phyloP scores from a whole-genome alignment of 192 early-diverging fungal species.

The Podila verticillata region DNA sequence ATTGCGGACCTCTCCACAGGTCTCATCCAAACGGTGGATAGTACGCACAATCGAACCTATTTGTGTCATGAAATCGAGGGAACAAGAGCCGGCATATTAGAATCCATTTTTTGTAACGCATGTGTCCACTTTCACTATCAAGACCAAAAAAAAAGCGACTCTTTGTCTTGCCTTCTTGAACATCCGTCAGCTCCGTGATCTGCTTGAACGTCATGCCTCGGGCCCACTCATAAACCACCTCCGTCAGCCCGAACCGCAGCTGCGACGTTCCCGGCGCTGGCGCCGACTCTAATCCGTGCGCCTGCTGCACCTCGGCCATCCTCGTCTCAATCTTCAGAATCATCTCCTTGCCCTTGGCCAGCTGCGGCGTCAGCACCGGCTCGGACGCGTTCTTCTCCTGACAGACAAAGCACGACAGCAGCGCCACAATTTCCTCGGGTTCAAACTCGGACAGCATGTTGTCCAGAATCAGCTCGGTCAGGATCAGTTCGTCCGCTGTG shows the following conservation, averaged over 20 bases:
- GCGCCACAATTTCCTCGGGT: constrained; percentile 92
- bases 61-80: background rate
- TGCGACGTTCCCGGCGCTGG: constrained; percentile 18
- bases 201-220: constrained; percentile 90
- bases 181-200: constrained; percentile 93
- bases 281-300: constrained; percentile 67
- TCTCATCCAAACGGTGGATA: constrained; percentile 94
- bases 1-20: constrained; percentile 86
- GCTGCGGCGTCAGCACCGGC: constrained; percentile 70
- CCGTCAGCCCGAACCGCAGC: constrained; percentile 88
- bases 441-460: constrained; percentile 91
- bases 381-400: constrained; percentile 85
- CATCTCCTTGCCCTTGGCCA: constrained; percentile 69
- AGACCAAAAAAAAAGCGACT: background rate
- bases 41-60: constrained; percentile 91
- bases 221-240: constrained; percentile 99
- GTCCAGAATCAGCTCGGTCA: constrained; percentile 95
- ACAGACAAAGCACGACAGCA: constrained; percentile 95
- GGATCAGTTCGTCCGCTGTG: constrained; percentile 91
- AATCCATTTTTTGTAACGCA: constrained; percentile 1
- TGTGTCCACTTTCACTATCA: background rate
- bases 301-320: constrained; percentile 78
- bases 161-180: constrained; percentile 81
- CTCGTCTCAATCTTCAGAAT: constrained; percentile 74
- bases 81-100: background rate